phyloP scores from a whole-genome alignment of 495 filamentous ascomycete species.

The Aspergillus haitiensis region DNA sequence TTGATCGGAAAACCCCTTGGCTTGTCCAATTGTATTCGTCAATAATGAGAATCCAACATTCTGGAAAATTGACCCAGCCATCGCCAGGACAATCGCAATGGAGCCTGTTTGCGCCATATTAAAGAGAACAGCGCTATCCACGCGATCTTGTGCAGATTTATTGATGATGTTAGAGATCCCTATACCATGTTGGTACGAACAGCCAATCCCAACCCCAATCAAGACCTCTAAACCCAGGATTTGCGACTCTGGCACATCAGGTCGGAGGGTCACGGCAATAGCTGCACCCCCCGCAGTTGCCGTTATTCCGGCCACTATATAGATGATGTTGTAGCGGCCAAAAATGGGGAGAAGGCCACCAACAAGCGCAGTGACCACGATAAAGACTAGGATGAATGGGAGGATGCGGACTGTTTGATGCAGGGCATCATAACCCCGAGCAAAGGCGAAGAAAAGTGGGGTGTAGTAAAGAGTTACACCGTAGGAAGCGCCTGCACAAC shows the following conservation, averaged over 20 bases:
- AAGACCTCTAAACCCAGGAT: conserved; percentile 18
- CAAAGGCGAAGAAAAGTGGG: conserved; percentile 55
- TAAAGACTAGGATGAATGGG: conserved; percentile 28
- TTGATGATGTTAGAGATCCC: conserved; percentile 17
- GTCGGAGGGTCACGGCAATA: conserved; percentile 10
- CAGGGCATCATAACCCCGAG: conserved; percentile 35
- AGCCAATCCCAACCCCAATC: conserved; percentile 15
- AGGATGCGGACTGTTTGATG: conserved; percentile 41
- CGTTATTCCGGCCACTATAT: conserved; percentile 3
- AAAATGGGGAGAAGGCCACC: conserved; percentile 9
- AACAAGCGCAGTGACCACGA: conserved; percentile 7
- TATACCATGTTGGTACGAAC: conserved; percentile 21
- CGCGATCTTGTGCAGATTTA: conserved; percentile 10
- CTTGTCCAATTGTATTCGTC: neutral
- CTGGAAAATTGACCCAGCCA: conserved; percentile 21
- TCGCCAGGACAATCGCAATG: conserved; percentile 11
- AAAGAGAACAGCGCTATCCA: conserved; percentile 16
- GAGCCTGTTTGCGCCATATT: conserved; percentile 20
- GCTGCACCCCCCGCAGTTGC: neutral
- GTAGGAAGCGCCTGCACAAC: conserved; percentile 18
- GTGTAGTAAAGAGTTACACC: conserved; percentile 21
- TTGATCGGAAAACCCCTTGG: conserved; percentile 1
- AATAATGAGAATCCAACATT: conserved; percentile 14
- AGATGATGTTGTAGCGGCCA: conserved; percentile 15
- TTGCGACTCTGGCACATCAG: conserved; percentile 6